These are phyloP conservation scores for Cardamine resedifolia DNA, from an alignment of 345 rosid species.

Conservation along the genomic window DNA sequence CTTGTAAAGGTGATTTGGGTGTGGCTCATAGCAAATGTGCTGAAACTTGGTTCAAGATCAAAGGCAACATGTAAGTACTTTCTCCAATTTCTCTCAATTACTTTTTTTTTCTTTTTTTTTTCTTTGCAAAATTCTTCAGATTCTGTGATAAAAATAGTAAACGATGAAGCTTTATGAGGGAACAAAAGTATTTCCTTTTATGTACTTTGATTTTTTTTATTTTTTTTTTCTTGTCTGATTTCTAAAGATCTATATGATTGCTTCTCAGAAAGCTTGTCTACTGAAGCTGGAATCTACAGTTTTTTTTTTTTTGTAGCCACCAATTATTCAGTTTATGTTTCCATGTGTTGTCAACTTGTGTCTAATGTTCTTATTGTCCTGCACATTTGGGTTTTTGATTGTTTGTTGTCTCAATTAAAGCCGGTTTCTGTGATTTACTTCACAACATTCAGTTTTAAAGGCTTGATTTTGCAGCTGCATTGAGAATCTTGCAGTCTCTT, in stretches of 20 bases:
- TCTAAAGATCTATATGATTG: constrained; percentile 33
- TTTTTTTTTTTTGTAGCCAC: constrained; percentile 1
- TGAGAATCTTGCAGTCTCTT: constrained; percentile 8
- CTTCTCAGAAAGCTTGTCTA: constrained; percentile 29
- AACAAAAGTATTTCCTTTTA: constrained; percentile 16
- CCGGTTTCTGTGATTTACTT: constrained; percentile 19
- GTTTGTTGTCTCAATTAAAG: not conserved
- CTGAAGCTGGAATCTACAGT: constrained; percentile 29
- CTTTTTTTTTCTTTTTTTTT: not conserved
- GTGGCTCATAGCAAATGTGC: constrained; percentile 61
- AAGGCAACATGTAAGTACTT: constrained; percentile 52
- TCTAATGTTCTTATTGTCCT: not conserved
- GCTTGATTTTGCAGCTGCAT: constrained; percentile 15
- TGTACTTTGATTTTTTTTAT: not conserved
- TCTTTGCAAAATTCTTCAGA: constrained; percentile 9
- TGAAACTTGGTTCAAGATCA: constrained; percentile 69
- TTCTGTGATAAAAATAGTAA: constrained; percentile 7
- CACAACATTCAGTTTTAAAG: not conserved
- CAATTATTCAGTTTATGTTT: constrained; percentile 12
- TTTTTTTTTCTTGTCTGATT: constrained; percentile 20
- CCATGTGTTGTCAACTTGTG: constrained; percentile 27
- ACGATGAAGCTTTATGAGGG: constrained; percentile 21
- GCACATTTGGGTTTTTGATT: not conserved
- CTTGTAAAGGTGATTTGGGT: constrained; percentile 59
- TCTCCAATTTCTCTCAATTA: not conserved